Conservation (phyloP, 305 asterid genomes). For the Fraxinus sp. region DNA sequence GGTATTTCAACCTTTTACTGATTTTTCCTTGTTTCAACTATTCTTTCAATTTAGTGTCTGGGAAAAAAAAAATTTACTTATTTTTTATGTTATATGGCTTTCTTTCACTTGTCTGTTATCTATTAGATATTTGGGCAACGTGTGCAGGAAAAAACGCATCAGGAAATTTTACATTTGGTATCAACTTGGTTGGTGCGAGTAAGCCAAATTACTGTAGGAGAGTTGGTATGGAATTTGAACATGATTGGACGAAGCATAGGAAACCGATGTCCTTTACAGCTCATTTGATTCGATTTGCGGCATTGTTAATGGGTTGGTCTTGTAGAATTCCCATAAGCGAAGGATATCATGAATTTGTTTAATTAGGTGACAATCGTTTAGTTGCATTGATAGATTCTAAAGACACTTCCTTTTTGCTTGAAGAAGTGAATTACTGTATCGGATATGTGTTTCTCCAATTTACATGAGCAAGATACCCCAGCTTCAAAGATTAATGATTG, state of each 20-base stretch:
- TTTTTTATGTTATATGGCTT: conserved; percentile 7
- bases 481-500: conserved; percentile 32
- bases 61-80: neutral
- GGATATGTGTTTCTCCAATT: conserved; percentile 42
- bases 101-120: conserved; percentile 5
- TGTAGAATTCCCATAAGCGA: conserved; percentile 63
- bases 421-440: conserved; percentile 43
- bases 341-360: conserved; percentile 63
- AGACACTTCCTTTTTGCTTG: conserved; percentile 3
- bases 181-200: conserved; percentile 22
- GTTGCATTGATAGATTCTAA: conserved; percentile 17
- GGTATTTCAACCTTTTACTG: conserved; percentile 34
- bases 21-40: neutral
- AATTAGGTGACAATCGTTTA: conserved; percentile 25
- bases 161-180: conserved; percentile 21
- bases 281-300: conserved; percentile 48
- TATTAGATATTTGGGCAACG: conserved; percentile 54
- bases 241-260: conserved; percentile 49
- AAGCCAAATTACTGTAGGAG: conserved; percentile 30
- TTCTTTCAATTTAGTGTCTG: neutral
- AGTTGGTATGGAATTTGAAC: conserved; percentile 67
- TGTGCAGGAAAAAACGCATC: conserved; percentile 34
- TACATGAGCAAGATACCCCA: conserved; percentile 28
- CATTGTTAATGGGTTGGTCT: conserved; percentile 66
- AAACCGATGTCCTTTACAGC: conserved; percentile 46